Base-by-base conservation (phyloP, 1,139 yeast genomes). In the Geotrichum restrictum region DNA sequence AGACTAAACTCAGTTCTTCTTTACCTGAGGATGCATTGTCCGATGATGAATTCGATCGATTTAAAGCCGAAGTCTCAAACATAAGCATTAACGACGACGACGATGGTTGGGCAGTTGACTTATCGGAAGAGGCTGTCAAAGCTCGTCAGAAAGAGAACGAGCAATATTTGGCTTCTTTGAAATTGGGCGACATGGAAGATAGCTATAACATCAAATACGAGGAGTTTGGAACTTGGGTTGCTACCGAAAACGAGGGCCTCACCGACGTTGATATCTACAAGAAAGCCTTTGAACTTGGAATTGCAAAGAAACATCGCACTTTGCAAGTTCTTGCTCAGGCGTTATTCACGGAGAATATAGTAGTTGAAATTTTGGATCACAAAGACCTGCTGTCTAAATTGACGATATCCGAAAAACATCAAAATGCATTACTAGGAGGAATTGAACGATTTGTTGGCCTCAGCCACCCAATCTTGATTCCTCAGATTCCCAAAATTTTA, bases 101-200 rank as follows among this genome's bases (percentile, higher is more conserved):
- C 66, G 97, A 88, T 63, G 96, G 88, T 60, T 93, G 98, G 98
- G 91, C 98, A 19, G 97, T 93, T 51, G 98, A 93, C 69, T 88
- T 93, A 81, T 87, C 96, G 49, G 95, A 87, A 68, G 98, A 89
- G 71, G 98, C 98, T 52, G 88, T 94, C 62, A 85, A 87, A 66
- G 89, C 87, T 42, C 87, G 98, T 74, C 96, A 96, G 53, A 77
- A 82, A 64, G 95, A 86, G 67, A 77, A 91, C 59, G 95, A 88
- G 71, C 84, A 81, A 44, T 66, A 67, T 34, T 63, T 73, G 58
- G 71, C 68, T n/a, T 65, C 64, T 3, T 64, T 80, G 58, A 67
- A 72, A 38, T 69, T 80, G 42, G 68, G 65, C 22, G 71, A 69
- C 46, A 71, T 66, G 29, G 67, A 70, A n/a, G 74, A 68, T 24